Conservation (phyloP, 2,329 filamentous ascomycete genomes). For the Fusarium veterinarium region DNA sequence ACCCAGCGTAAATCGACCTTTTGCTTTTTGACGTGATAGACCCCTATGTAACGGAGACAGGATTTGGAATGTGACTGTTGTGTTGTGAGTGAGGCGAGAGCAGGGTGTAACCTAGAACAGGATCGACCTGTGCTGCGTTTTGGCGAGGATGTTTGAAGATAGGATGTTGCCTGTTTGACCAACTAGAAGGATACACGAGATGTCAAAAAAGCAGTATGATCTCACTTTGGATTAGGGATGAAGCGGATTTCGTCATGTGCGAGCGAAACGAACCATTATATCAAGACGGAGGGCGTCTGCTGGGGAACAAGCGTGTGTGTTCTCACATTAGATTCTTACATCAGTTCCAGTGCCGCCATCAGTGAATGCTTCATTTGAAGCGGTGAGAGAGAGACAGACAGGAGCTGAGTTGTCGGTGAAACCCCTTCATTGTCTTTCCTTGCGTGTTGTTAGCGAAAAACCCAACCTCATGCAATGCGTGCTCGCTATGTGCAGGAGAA, state of each 20-base stretch:
- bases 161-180: conserved; percentile 12
- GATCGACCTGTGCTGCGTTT: conserved; percentile 23
- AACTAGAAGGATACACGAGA: conserved; percentile 24
- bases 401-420: conserved; percentile 24
- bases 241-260: conserved; percentile 24
- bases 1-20: neutral
- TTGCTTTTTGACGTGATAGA: conserved; percentile 24
- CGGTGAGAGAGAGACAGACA: conserved; percentile 18
- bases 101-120: conserved; percentile 26
- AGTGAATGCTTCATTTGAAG: conserved; percentile 12
- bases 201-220: conserved; percentile 19
- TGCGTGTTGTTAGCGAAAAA: conserved; percentile 9
- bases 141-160: conserved; percentile 11
- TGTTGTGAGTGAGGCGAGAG: conserved; percentile 25
- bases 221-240: conserved; percentile 18
- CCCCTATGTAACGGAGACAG: neutral
- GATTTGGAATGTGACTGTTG: neutral
- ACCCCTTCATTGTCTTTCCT: conserved; percentile 2
- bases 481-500: conserved; percentile 1
- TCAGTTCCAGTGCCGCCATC: neutral
- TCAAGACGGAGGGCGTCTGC: neutral
- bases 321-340: neutral
- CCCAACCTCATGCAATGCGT: conserved; percentile 17
- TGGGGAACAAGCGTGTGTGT: neutral
- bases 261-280: conserved; percentile 1